Percentiles rank a stretch among this genome's conserved stretches.
Evolutionary conservation across 2,329 filamentous ascomycete species (phyloP).

Genomic region (Aspergillus sp.): DNA sequence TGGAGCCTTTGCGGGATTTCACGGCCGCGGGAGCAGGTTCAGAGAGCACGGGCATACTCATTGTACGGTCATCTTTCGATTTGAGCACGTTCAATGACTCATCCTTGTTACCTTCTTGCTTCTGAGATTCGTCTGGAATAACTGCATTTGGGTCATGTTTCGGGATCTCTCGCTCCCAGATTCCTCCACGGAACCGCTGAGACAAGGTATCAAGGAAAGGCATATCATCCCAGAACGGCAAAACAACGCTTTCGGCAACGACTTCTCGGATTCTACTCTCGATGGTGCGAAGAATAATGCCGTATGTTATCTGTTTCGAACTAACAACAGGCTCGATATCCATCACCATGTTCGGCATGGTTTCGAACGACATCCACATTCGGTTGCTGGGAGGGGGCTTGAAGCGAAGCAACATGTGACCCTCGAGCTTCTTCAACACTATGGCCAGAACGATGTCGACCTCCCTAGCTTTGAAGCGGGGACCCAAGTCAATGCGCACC

Average conservation of each 20-base stretch:
- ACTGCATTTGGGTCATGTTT: slow-evolving; percentile 36
- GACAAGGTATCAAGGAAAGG: slow-evolving; percentile 78
- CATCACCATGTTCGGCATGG: slow-evolving; percentile 89
- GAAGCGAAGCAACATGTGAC: slow-evolving; percentile 75
- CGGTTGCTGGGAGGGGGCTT: slow-evolving; percentile 95
- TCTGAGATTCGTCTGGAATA: slow-evolving; percentile 31
- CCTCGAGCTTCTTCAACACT: slow-evolving; percentile 75
- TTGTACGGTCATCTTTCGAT: slow-evolving; percentile 27
- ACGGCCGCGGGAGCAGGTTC: slow-evolving; percentile 17
- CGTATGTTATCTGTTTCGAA: slow-evolving; percentile 90
- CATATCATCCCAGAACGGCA: slow-evolving; percentile 93
- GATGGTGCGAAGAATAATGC: slow-evolving; percentile 82
- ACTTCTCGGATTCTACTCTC: slow-evolving; percentile 94
- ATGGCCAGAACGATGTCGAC: slow-evolving; percentile 84
- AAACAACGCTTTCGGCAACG: slow-evolving; percentile 81
- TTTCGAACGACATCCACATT: slow-evolving; percentile 91
- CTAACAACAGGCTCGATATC: slow-evolving; percentile 94
- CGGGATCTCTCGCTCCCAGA: slow-evolving; percentile 54
- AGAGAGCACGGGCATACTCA: slow-evolving; percentile 27
- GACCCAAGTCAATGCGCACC: slow-evolving; percentile 80
- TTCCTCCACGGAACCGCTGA: slow-evolving; percentile 76
- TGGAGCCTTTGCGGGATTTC: slow-evolving; percentile 24
- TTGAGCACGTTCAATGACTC: slow-evolving; percentile 23
- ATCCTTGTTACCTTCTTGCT: slow-evolving; percentile 10
- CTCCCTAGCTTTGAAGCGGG: slow-evolving; percentile 81